phyloP scores from a whole-genome alignment of 345 rosid genomes.

The Anacardium occidentale region DNA sequence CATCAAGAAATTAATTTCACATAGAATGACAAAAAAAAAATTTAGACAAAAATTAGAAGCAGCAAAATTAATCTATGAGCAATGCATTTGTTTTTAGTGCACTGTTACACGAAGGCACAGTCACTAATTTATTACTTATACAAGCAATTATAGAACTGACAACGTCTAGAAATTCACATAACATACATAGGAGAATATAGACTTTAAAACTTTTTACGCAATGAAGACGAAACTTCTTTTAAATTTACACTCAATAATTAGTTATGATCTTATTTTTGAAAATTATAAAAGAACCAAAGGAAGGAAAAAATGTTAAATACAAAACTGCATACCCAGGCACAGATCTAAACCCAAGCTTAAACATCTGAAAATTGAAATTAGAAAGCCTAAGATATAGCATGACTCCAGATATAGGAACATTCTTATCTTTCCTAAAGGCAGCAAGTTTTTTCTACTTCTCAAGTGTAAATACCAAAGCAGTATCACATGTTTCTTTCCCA shows the following conservation, averaged over 20 bases:
- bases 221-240: neutral
- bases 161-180: too few species aligned
- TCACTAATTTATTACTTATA: neutral
- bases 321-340: neutral
- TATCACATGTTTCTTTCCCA: neutral
- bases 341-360: neutral
- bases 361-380: neutral
- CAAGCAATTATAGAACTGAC: neutral
- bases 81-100: neutral
- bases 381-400: neutral
- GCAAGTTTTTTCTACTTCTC: neutral
- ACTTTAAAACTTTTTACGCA: neutral
- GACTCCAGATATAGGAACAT: neutral
- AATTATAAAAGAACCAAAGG: neutral
- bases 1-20: constrained; percentile 13
- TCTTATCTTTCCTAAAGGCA: neutral
- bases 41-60: neutral
- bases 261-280: neutral
- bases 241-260: neutral
- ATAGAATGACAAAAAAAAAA: neutral
- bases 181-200: neutral
- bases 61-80: neutral
- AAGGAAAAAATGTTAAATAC: neutral
- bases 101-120: neutral
- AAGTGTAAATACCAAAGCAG: neutral